These are phyloP conservation scores for Neurospora hispaniola DNA, from an alignment of 495 filamentous ascomycete genomes.

Conservation along the genomic window DNA sequence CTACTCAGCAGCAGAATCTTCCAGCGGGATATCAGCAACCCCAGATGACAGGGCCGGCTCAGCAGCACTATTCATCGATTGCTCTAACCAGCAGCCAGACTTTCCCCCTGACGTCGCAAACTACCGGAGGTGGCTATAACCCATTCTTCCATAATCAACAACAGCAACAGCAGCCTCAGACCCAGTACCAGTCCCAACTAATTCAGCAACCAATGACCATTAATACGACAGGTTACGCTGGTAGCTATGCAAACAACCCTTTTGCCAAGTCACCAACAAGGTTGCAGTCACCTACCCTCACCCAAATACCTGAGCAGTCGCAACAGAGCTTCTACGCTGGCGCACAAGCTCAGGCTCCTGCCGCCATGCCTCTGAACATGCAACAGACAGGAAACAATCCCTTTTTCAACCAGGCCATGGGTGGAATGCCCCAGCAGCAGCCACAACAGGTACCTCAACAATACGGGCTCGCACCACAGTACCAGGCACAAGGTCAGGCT, in stretches of 20 bases:
- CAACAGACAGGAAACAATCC: conserved; percentile 39
- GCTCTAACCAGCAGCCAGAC: conserved; percentile 37
- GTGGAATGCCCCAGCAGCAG: conserved; percentile 18
- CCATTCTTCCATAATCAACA: conserved; percentile 49
- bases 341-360: neutral
- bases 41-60: conserved; percentile 49
- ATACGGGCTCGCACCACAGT: conserved; percentile 10
- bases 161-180: conserved; percentile 15
- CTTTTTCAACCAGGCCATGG: conserved; percentile 37
- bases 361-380: conserved; percentile 22
- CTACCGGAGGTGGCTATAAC: conserved; percentile 40
- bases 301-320: conserved; percentile 40
- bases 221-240: conserved; percentile 26
- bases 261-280: conserved; percentile 37
- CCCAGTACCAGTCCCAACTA: neutral
- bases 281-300: conserved; percentile 33
- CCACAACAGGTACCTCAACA: conserved; percentile 26
- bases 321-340: conserved; percentile 37
- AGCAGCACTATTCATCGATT: conserved; percentile 38
- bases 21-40: conserved; percentile 39
- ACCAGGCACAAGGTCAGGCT: conserved; percentile 22
- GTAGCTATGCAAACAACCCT: conserved; percentile 28
- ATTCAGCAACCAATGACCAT: conserved; percentile 23
- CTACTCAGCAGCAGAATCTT: conserved; percentile 36
- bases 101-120: conserved; percentile 31